phyloP scores from a whole-genome alignment of 345 rosid genomes.

The Arabidopsis suecica region DNA sequence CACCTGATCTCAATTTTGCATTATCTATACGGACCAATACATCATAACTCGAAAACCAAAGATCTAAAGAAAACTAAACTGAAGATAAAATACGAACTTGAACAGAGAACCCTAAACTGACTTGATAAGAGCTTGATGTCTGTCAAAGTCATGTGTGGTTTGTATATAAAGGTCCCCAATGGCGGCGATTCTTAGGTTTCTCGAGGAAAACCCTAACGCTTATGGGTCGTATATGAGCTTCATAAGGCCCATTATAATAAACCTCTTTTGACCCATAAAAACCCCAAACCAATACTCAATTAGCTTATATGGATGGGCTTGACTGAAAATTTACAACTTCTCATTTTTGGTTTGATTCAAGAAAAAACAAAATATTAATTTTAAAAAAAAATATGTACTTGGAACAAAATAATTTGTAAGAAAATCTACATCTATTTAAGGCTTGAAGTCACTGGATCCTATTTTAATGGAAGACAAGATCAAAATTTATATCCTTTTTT shows the following conservation, averaged over 20 bases:
- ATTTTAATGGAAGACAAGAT: neutral
- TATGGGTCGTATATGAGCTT: neutral
- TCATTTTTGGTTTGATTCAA: neutral
- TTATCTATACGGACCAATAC: neutral
- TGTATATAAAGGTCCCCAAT: conserved; percentile 25
- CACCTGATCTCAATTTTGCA: conserved; percentile 16
- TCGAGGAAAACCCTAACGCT: conserved; percentile 34
- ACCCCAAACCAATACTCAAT: neutral
- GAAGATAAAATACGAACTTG: neutral
- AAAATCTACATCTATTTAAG: conserved; percentile 1
- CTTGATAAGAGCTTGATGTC: neutral
- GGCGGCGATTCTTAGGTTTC: conserved; percentile 18
- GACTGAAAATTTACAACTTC: no score
- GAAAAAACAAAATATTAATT: neutral
- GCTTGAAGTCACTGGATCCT: neutral
- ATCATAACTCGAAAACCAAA: neutral
- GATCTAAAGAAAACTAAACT: neutral
- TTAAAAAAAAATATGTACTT: neutral
- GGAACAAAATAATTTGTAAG: neutral
- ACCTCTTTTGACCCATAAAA: neutral
- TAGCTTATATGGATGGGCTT: no score
- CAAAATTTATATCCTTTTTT: neutral
- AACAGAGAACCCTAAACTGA: neutral
- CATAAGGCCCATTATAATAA: neutral
- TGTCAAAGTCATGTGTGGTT: neutral